Conservation (phyloP, 2,329 filamentous ascomycete genomes). For the Endothia cerciana region DNA sequence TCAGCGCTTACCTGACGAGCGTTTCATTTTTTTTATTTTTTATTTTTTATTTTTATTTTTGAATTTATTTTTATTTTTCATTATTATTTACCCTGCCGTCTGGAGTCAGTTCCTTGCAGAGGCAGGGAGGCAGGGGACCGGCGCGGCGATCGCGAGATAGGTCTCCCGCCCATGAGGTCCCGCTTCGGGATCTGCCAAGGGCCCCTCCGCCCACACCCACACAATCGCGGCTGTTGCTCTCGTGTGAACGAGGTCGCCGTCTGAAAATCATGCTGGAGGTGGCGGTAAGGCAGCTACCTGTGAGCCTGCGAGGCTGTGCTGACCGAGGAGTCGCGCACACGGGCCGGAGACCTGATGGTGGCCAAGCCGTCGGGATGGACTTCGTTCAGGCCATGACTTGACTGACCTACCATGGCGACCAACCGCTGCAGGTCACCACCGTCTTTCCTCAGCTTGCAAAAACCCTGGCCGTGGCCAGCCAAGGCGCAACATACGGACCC, state of each 20-base stretch:
- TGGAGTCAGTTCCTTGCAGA: slow-evolving; percentile 9
- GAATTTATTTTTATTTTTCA: too few relatives aligned
- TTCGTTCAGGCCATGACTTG: neutral
- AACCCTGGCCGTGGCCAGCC: neutral
- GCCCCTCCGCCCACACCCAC: neutral
- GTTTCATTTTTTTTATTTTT: slow-evolving; percentile 19
- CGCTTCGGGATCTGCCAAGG: neutral
- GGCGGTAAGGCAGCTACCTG: neutral
- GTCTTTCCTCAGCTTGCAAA: neutral
- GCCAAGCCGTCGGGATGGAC: neutral
- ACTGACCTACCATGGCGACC: neutral
- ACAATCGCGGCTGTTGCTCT: neutral
- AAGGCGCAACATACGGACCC: neutral
- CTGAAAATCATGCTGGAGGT: neutral
- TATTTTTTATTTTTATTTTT: too few relatives aligned
- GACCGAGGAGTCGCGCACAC: neutral
- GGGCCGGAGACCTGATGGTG: neutral
- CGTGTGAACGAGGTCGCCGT: neutral
- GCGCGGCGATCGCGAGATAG: slow-evolving; percentile 6
- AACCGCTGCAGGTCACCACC: neutral
- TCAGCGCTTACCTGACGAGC: slow-evolving; percentile 9
- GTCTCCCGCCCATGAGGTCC: neutral
- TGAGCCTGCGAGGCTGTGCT: neutral
- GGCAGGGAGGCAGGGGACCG: slow-evolving; percentile 3
- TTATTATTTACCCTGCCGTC: too few relatives aligned